Base-by-base conservation (phyloP, 257 asterid species). In the Nicotiana attenuata region DNA sequence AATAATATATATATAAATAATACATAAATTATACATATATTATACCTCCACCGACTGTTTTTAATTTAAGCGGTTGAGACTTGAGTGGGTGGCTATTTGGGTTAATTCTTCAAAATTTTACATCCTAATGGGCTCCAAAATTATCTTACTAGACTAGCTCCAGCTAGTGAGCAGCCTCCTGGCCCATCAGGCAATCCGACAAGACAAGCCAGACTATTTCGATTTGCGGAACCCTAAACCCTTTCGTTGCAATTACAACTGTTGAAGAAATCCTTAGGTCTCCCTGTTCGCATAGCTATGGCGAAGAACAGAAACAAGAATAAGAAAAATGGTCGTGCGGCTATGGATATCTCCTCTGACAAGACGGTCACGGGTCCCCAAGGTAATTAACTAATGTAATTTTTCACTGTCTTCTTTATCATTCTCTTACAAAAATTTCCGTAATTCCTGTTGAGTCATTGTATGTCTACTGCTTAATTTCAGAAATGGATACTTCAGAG, bases 401-500 rank as follows among this genome's bases (percentile, higher is more conserved):
- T 77, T 50, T 52, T 31, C 1, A 28, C 47, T 1, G 1, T 16
- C 28, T 57, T 7, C 17, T 20, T 57, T 20, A 68, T 2, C 17
- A 2, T 35, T 68, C 3, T 68, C 17, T 2, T 33, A 35, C 6
- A 38, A n/a, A 69, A 38, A 38, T 0, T 19, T 33, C 0, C 9
- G 11, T 20, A 20, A 11, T 38, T 71, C 10, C n/a, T 45, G 60
- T 71, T 14, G 20, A 45, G 24, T 71, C 0, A 52, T 52, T 71
- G 20, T 19, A 4, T 47, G 78, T 22, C 0, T 33, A 8, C 22
- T 73, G 13, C 22, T 45, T 73, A 38, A 50, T 69, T 82, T 56
- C 77, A 92, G 97, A 88, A 10, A 91, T 92, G 95, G 95, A 90
- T 22, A 89, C 93, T 17, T 88, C 93, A 5, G 94, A 90, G 77